Conservation (phyloP, 768 basidiomycete genomes). For the Lyophyllum atratum region DNA sequence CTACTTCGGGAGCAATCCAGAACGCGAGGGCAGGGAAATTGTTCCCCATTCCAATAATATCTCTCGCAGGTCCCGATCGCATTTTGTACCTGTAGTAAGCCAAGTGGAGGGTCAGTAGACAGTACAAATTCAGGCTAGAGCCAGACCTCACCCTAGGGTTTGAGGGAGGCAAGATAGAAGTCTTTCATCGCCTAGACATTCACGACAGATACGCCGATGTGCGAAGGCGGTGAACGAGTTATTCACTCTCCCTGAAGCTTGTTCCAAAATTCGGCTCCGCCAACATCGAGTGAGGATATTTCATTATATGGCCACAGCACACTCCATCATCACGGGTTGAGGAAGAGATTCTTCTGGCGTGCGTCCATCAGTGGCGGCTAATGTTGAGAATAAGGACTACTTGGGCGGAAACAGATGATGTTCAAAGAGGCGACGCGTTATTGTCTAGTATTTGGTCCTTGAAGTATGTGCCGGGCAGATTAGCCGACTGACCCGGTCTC, state of each 20-base stretch:
- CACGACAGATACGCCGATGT: neutral
- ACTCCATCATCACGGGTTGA: no score
- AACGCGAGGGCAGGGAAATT: neutral
- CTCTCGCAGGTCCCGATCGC: neutral
- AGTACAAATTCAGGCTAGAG: neutral
- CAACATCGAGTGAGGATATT: neutral
- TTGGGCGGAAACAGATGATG: neutral
- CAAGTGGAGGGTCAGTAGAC: neutral
- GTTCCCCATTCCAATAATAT: neutral
- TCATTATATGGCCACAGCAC: no score
- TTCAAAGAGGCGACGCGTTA: neutral
- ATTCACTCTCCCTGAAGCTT: no score
- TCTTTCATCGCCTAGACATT: neutral
- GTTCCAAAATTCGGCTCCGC: neutral
- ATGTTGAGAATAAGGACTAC: no score
- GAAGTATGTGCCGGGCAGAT: neutral
- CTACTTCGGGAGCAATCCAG: neutral
- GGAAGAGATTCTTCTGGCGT: no score
- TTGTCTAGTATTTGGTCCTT: neutral
- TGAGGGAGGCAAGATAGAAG: slow-evolving; percentile 2
- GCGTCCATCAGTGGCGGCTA: no score
- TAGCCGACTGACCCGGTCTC: neutral
- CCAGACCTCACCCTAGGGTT: neutral
- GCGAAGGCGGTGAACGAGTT: neutral
- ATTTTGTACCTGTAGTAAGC: neutral